Base-by-base conservation (phyloP, 2,329 filamentous ascomycete genomes). In the Teratosphaeria viscida region DNA sequence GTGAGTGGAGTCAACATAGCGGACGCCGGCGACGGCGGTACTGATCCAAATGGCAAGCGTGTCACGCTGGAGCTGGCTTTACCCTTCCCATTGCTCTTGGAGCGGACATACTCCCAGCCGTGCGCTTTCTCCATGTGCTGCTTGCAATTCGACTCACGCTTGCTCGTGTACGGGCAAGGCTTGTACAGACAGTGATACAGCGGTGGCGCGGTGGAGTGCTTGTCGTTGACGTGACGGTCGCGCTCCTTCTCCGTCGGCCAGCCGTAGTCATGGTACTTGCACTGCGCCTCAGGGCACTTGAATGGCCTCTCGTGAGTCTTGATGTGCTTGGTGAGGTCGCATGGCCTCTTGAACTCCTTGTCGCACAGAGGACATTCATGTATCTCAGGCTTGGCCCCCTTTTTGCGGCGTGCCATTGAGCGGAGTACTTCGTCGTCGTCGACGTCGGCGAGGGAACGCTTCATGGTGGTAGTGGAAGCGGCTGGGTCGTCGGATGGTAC, bases 81-180 rank as follows among this genome's bases (percentile, higher is more conserved):
- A 57, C 81, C 84, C 76, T 88, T 89, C 72, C 89, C 88, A 70
- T 95, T 96, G 74, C 88, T 92, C 82, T 96, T 96, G 61, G 90
- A 92, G 64, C 92, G 88, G 59, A 92, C 82, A 67, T 96, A 96
- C n/a, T 81, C 81, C 88, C 90, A 96, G 60, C 87, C 86, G 70
- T 97, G 92, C 0, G 90, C 88, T 76, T 96, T 96, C 78, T 97
- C 92, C 92, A 96, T 96, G 76, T 97, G 92, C 75, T 96, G 92
- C 74, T 96, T 96, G 82, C 90, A 95, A 75, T 97, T 97, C 63
- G 89, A 94, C 77, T 96, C 89, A 61, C 92, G 87, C 81, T 97
- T 97, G 11, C 92, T 96, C 70, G 90, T 88, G 78, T 97, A 97
- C 0, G 89, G 85, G 80, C 94, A 97, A 27, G 87, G 87, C 67